Evolutionary conservation across 352 stramenopile genomes (phyloP), one percentile per base, ranked within the genome.

Genomic region (Globisporangium heterothallicum): DNA sequence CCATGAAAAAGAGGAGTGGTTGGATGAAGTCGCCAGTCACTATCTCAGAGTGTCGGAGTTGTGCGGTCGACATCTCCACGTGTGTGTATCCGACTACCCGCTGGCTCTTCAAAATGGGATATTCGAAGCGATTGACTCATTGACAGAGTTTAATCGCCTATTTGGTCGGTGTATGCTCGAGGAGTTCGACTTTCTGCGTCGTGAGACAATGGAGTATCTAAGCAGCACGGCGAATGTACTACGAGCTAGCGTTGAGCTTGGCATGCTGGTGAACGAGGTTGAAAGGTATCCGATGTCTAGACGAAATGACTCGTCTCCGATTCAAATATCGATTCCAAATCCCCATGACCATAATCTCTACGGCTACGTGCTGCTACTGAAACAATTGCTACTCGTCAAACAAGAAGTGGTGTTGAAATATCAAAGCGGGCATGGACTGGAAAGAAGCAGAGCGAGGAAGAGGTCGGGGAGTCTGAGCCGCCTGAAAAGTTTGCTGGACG

Each of bases 231-330:
- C 30, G 13, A 30, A 43, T 4, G 46, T 50, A 5, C 29, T 61
- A 6, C 29, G 42, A 30, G 5, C 7, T 9, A 56, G 54, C 26
- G 40, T 19, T 7, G 46, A 61, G 30, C 45, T 61, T 30, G 45
- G 46, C 18, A 12, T 61, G 46, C 46, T 61, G 21, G 46, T 61
- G 22, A 51, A 61, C 46, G 40, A 55, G 26, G 38, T 27, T 14
- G 46, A 50, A 22, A 14, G 22, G 10, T 25, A 14, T 12, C 6
- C 14, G 16, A n/a, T 22, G 16, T 42, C 22, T 9, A 30, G 42
- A 29, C n/a, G 13, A n/a, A 18, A 13, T 13, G 2, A 1, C n/a
- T 19, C 24, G 5, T 8, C 42, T 18, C 6, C 21, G 25, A 45
- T 44, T 12, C 27, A 5, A 1, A n/a, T 56, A 21, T 35, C 26